These are phyloP conservation scores for Penicillium arizonense DNA, from an alignment of 495 filamentous ascomycete genomes.

Conservation along the genomic window DNA sequence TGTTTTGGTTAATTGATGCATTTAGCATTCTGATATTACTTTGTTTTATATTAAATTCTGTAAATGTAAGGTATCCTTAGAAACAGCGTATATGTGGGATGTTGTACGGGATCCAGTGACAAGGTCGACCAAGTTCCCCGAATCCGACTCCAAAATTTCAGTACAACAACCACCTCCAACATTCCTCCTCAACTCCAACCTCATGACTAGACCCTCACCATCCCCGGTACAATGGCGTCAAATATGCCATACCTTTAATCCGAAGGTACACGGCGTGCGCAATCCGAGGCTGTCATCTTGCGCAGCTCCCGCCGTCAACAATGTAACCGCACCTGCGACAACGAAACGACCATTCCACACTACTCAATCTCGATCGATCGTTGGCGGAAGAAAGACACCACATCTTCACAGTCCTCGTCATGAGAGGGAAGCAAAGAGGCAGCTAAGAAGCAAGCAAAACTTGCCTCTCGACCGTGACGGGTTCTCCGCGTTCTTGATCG, in stretches of 20 bases:
- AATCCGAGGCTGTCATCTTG: not conserved
- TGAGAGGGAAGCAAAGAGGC: not conserved
- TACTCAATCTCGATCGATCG: constrained; percentile 5
- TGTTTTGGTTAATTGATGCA: constrained; percentile 32
- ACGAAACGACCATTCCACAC: constrained; percentile 19
- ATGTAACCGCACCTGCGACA: not conserved
- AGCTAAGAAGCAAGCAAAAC: not conserved
- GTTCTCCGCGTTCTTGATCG: not conserved
- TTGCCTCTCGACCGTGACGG: not conserved
- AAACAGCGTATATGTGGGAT: not conserved
- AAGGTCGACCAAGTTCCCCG: not conserved
- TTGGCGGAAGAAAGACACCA: not conserved
- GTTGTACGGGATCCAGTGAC: not conserved
- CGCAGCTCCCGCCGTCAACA: constrained; percentile 6
- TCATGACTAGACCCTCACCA: constrained; percentile 13
- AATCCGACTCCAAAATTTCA: constrained; percentile 11
- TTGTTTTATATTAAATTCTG: not conserved
- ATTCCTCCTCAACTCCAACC: not conserved
- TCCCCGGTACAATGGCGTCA: constrained; percentile 12
- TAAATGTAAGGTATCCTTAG: not conserved
- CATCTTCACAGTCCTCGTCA: not conserved
- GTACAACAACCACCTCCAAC: constrained; percentile 2
- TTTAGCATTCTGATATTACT: constrained; percentile 20
- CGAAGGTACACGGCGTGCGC: not conserved
- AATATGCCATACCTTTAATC: constrained; percentile 6